A percentile compares a stretch with the other conserved stretches of the same genome.
phyloP scores from a whole-genome alignment of 257 asterid genomes.

The Rauvolfia tetraphylla region DNA sequence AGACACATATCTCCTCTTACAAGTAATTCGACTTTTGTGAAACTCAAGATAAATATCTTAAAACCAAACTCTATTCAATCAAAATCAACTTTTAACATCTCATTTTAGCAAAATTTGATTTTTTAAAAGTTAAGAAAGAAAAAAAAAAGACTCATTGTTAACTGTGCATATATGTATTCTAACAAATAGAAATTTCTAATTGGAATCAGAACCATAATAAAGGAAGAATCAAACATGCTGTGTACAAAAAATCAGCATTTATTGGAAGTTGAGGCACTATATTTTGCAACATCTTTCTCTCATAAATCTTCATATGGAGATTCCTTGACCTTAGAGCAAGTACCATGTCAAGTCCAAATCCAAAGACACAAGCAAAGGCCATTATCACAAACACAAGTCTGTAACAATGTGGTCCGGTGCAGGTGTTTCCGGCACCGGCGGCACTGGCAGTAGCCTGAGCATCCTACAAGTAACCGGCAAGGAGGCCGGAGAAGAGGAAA shows the following conservation, averaged over 20 bases:
- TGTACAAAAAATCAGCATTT: background rate
- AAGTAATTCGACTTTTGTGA: too few species aligned
- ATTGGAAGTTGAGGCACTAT: background rate
- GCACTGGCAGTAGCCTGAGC: constrained; percentile 17
- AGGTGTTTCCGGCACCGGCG: constrained; percentile 21
- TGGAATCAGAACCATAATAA: too few species aligned
- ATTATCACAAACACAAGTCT: constrained; percentile 20
- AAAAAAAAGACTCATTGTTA: too few species aligned
- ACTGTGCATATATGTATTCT: too few species aligned
- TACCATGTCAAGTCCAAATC: constrained; percentile 21
- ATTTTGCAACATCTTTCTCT: constrained; percentile 6
- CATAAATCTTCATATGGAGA: constrained; percentile 19
- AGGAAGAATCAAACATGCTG: background rate
- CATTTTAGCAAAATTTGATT: too few species aligned
- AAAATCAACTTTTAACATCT: too few species aligned
- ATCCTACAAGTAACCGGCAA: constrained; percentile 28
- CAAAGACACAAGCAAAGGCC: constrained; percentile 19
- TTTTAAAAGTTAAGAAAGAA: too few species aligned
- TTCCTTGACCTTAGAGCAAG: constrained; percentile 20
- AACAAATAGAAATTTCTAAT: too few species aligned
- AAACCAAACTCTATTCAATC: too few species aligned
- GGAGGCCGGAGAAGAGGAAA: constrained; percentile 29
- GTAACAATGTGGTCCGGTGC: constrained; percentile 24
- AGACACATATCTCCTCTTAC: too few species aligned
- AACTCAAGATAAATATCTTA: too few species aligned